Conservation (phyloP, 139 green algal species). For the Chlamydomonas eustigma region DNA sequence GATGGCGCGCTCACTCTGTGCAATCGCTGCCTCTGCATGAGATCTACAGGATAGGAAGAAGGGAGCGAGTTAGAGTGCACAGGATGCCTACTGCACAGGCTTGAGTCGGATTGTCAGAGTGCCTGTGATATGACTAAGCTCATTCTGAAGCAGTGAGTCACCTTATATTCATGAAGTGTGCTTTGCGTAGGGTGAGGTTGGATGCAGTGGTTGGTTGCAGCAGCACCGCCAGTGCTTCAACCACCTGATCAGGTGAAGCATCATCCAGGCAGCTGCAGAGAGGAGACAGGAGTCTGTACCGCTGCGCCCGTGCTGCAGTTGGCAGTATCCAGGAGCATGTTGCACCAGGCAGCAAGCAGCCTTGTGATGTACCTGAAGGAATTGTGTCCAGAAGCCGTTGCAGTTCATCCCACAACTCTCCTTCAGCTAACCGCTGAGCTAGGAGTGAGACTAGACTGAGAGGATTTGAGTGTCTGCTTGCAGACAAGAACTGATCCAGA, state of each 20-base stretch:
- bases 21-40: background rate
- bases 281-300: slow-evolving; percentile 33
- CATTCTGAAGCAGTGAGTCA: no score
- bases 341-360: background rate
- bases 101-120: background rate
- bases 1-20: background rate
- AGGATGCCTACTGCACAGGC: no score
- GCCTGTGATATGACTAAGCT: no score
- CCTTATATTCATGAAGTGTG: background rate
- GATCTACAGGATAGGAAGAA: no score
- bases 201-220: slow-evolving; percentile 26
- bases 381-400: slow-evolving; percentile 12
- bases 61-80: no score
- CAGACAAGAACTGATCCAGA: no score
- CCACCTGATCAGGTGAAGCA: slow-evolving; percentile 25
- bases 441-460: background rate
- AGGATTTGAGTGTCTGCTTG: no score
- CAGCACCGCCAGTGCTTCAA: slow-evolving; percentile 21
- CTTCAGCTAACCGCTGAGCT: slow-evolving; percentile 1
- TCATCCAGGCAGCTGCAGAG: slow-evolving; percentile 31
- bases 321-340: slow-evolving; percentile 30
- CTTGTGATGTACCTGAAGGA: no score
- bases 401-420: slow-evolving; percentile 4
- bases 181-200: slow-evolving; percentile 5
- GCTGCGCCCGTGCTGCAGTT: slow-evolving; percentile 15